These are phyloP conservation scores for Penicillium capsulatum DNA, from an alignment of 2,329 filamentous ascomycete genomes.

Conservation along the genomic window DNA sequence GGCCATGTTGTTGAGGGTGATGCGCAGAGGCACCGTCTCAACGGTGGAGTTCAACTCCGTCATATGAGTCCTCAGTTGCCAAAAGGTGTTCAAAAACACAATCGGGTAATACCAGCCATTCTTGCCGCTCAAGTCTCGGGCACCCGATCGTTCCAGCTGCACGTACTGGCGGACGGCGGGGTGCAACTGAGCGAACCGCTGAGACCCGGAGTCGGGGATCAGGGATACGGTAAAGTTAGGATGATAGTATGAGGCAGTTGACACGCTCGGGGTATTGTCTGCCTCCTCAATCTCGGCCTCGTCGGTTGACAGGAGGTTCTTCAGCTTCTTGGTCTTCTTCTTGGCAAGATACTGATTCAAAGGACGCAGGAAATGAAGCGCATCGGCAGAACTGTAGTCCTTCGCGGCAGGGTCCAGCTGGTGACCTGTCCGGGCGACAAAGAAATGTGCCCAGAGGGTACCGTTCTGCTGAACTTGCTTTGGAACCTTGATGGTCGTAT, in stretches of 20 bases:
- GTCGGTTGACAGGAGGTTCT: constrained; percentile 67
- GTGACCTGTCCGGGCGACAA: constrained; percentile 71
- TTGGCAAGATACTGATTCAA: constrained; percentile 85
- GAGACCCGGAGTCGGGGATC: constrained; percentile 71
- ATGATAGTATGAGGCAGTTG: constrained; percentile 84
- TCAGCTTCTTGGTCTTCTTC: constrained; percentile 83
- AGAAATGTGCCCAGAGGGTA: constrained; percentile 93
- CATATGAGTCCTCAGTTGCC: constrained; percentile 93
- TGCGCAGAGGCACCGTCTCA: constrained; percentile 71
- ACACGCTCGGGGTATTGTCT: constrained; percentile 58
- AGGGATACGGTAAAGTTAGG: constrained; percentile 89
- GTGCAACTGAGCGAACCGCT: constrained; percentile 63
- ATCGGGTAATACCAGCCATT: constrained; percentile 94
- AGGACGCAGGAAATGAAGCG: constrained; percentile 79
- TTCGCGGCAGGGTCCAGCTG: constrained; percentile 69
- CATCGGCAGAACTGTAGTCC: constrained; percentile 68
- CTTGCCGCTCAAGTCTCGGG: constrained; percentile 76
- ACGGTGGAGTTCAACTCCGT: constrained; percentile 86
- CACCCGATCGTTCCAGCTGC: constrained; percentile 71
- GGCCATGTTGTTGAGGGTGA: constrained; percentile 74
- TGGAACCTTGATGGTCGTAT: constrained; percentile 74
- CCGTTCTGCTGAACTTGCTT: constrained; percentile 81
- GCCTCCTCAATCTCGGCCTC: constrained; percentile 51
- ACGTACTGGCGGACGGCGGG: constrained; percentile 74
- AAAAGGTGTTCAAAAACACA: constrained; percentile 91